Base-by-base conservation (phyloP, 148 eudicot species). In the Fallopia convolvulus region DNA sequence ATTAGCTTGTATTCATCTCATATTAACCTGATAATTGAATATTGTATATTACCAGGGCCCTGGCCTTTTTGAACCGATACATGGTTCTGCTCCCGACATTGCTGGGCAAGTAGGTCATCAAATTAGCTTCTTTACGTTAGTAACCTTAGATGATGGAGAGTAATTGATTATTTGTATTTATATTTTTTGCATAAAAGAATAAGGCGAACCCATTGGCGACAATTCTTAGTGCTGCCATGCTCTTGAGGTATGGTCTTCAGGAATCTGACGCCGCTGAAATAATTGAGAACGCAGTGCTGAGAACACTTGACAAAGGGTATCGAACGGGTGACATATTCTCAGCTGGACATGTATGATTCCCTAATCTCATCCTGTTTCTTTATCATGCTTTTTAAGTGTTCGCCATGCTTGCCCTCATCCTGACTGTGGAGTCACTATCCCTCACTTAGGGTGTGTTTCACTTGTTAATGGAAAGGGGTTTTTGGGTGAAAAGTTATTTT, bases 81-180 rank as follows among this genome's bases (percentile, higher is more conserved):
- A 94, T 73, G 99, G 99, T 79, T 94, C 99, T 80, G 99, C 99
- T 79, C 99, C 99, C 75, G 97, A 92, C 81, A 94, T 94, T 75
- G 97, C 99, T 72, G 97, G 98, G 76, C 93, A 87, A 93, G 99
- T 94, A 80, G 40, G 84, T 76, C 77, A 9, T 44, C 47, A 44
- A 44, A 2, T 8, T 44, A 73, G 46, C 6, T 39, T 61, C 15
- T 76, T 33, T 78, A 8, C 56, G 41, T 73, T 42, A 14, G 40
- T 47, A 14, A 15, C 33, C 3, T 23, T 32, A 2, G 10, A 11
- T 13, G 44, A 11, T 26, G 6, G 7, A 7, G 46, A 33, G 21
- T 47, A 32, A 65, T 49, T 46, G 32, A 41, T 40, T 40, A 17
- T 72, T 40, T 6, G 6, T 3, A 13, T 72, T 1, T 52, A 17